phyloP scores from a whole-genome alignment of 768 basidiomycete species.

The Daedalea quercina region DNA sequence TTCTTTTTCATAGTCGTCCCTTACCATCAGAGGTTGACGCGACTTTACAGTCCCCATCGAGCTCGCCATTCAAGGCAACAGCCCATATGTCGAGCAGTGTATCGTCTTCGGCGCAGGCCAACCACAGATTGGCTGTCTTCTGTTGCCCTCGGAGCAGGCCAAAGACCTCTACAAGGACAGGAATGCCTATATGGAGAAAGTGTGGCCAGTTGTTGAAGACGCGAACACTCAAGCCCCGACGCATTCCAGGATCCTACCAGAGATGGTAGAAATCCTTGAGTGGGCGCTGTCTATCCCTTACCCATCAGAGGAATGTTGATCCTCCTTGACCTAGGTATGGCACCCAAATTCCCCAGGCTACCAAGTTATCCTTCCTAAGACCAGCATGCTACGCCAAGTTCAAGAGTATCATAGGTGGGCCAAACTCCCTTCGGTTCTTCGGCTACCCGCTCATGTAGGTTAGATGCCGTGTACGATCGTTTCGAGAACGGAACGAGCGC shows the following conservation, averaged over 20 bases:
- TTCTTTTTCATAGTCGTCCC: neutral
- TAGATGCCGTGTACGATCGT: conserved; percentile 29
- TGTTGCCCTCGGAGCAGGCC: conserved; percentile 40
- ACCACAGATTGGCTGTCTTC: conserved; percentile 43
- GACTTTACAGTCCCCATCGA: conserved; percentile 38
- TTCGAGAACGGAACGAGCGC: conserved; percentile 34
- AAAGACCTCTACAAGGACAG: conserved; percentile 17
- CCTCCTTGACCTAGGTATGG: conserved; percentile 18
- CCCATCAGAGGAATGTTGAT: neutral
- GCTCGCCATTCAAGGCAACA: conserved; percentile 41
- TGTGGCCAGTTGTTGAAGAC: conserved; percentile 40
- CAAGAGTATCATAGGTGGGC: conserved; percentile 35
- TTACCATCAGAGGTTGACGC: too few relatives aligned
- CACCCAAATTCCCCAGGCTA: conserved; percentile 42
- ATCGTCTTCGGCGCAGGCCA: conserved; percentile 46
- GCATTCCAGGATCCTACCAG: conserved; percentile 44
- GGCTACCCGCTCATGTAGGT: neutral
- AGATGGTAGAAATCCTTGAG: conserved; percentile 45
- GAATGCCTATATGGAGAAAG: conserved; percentile 23
- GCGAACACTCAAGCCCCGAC: conserved; percentile 46
- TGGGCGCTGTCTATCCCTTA: conserved; percentile 11
- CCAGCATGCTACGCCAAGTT: conserved; percentile 45
- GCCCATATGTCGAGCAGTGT: conserved; percentile 41
- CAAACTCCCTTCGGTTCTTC: neutral
- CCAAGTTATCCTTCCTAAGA: conserved; percentile 45